Conservation (phyloP, 306 rosid genomes). For the Sicyos baderoa region DNA sequence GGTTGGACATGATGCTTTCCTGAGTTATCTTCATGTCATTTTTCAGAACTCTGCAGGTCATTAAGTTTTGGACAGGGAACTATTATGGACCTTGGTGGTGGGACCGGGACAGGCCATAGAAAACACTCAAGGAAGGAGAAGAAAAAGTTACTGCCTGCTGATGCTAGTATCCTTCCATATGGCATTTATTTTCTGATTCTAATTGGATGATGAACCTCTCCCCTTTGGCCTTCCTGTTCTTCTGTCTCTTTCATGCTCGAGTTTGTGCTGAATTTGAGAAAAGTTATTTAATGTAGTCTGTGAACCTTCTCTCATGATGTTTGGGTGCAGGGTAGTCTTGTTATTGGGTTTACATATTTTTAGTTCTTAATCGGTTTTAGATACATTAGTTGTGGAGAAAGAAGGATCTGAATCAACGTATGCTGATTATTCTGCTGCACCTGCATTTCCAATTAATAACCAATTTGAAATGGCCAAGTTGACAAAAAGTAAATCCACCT, state of each 20-base stretch:
- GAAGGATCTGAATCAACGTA: constrained; percentile 42
- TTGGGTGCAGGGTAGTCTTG: constrained; percentile 14
- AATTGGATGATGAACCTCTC: constrained; percentile 6
- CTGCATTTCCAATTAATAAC: constrained; percentile 21
- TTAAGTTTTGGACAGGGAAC: constrained; percentile 39
- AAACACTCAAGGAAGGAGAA: constrained; percentile 69
- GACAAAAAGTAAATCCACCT: constrained; percentile 40
- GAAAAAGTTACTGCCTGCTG: constrained; percentile 50
- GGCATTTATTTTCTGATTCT: background rate
- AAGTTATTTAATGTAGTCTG: background rate
- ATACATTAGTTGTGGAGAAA: constrained; percentile 34
- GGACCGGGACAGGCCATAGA: constrained; percentile 37
- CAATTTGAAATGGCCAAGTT: constrained; percentile 34
- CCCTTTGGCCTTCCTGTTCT: background rate
- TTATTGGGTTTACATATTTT: constrained; percentile 17
- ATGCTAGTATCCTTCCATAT: constrained; percentile 62
- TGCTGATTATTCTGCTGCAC: constrained; percentile 33
- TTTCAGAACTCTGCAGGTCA: constrained; percentile 74
- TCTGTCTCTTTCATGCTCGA: background rate
- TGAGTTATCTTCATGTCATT: constrained; percentile 22
- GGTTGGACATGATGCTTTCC: constrained; percentile 18
- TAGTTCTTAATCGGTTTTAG: constrained; percentile 51
- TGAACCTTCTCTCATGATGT: background rate
- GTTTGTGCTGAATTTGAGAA: background rate
- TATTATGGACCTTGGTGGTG: constrained; percentile 43